phyloP scores from a whole-genome alignment of 352 stramenopile species.

The Thraustochytrium striatum region DNA sequence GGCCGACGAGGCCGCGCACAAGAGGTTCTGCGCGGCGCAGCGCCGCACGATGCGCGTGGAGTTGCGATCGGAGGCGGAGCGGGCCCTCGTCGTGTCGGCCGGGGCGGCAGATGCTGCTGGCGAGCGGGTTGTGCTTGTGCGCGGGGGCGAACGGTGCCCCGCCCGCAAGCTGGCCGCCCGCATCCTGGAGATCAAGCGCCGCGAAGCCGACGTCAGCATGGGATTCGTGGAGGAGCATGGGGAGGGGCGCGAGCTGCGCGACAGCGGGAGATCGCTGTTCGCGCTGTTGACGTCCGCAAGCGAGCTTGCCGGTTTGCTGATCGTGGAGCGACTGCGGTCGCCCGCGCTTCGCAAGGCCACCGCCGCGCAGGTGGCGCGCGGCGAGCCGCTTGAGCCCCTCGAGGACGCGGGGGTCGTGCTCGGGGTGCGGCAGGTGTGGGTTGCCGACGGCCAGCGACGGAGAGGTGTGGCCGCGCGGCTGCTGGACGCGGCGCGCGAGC shows the following conservation, averaged over 20 bases:
- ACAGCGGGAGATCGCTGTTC: background rate
- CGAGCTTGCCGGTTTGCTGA: background rate
- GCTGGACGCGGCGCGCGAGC: background rate
- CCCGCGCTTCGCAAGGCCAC: too few relatives aligned
- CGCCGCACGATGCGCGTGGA: too few relatives aligned
- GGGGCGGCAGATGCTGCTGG: too few relatives aligned
- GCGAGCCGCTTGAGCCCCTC: too few relatives aligned
- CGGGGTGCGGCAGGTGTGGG: slow-evolving; percentile 32
- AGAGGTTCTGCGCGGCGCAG: background rate
- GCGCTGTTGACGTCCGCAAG: background rate
- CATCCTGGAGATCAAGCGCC: background rate
- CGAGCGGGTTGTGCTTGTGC: background rate
- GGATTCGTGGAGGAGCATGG: background rate
- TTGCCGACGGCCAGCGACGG: background rate
- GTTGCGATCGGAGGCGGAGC: too few relatives aligned
- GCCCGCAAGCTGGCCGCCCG: background rate
- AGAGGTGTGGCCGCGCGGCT: background rate
- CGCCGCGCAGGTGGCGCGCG: too few relatives aligned
- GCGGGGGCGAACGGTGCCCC: background rate
- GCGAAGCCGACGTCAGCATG: background rate
- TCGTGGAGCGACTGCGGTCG: background rate
- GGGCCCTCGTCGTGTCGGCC: too few relatives aligned
- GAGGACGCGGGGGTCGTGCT: background rate
- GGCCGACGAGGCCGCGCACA: slow-evolving; percentile 5
- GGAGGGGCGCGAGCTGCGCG: background rate